Evolutionary conservation across 208 protist species (phyloP), one percentile per base, ranked within the genome.

Genomic region (Trypanosoma cruzi): DNA sequence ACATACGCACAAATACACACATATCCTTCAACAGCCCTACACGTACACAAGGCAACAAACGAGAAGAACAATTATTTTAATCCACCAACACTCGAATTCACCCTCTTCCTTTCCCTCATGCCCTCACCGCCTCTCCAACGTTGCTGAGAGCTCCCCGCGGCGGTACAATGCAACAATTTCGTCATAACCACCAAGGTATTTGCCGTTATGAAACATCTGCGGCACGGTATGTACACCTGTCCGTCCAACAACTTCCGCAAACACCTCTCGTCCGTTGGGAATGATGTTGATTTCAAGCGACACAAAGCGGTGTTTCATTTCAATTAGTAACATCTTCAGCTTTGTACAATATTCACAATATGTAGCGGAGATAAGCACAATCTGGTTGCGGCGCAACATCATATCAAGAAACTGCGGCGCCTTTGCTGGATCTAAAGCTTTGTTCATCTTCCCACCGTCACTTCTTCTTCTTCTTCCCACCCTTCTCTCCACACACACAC

Each of bases 251-350:
- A 94, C 86, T 68, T 93, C 85, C 49, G 85, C 69, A 42, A 96
- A 96, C 11, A 96, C 79, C 42, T 90, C 86, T 14, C 88, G 78
- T 7, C 90, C 90, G 57, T 96, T 94, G 11, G 88, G 90, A 56
- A 96, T 92, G 63, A 96, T 90, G 63, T 96, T 86, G 32, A 96
- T 88, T 75, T 96, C 88, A 5, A 96, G 77, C 18, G 90, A 92
- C 0, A 94, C 88, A 26, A 96, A 96, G 44, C 88, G 88, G 59
- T 89, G 79, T 55, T 89, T 91, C 46, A 86, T 56, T 64, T 94
- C 86, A 58, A 96, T 94, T 8, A 96, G 79, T 24, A 96, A 62
- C 79, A 84, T 85, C 36, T 96, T 96, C 10, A 92, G 64, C 58
- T 92, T 86, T 7, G 86, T 91, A 44, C 74, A 94, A 64, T 93